phyloP scores from a whole-genome alignment of 805 yeast genomes.

The Yamadazyma takamatsuzukensis region DNA sequence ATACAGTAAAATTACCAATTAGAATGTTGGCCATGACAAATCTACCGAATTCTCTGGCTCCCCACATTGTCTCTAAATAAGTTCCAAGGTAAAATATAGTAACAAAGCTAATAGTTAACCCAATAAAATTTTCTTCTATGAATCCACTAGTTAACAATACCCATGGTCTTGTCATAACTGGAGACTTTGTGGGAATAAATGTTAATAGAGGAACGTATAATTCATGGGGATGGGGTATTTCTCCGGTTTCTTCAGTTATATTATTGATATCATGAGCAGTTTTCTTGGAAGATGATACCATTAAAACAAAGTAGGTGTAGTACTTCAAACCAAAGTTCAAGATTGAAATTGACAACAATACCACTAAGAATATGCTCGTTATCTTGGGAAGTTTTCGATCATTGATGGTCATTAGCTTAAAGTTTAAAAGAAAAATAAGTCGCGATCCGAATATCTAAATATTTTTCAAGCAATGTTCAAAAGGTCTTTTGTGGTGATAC shows the following conservation, averaged over 20 bases:
- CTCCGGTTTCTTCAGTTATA: conserved; percentile 31
- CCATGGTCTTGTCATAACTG: conserved; percentile 45
- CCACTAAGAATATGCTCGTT: conserved; percentile 32
- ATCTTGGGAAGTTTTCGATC: conserved; percentile 34
- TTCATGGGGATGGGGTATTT: conserved; percentile 42
- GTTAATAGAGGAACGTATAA: conserved; percentile 49
- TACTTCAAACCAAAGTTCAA: conserved; percentile 33
- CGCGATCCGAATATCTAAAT: neutral
- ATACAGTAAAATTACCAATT: conserved; percentile 32
- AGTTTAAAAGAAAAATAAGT: neutral
- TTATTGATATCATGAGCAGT: conserved; percentile 18
- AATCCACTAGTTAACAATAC: conserved; percentile 45
- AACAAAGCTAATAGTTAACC: conserved; percentile 33
- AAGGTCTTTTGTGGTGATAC: too few species aligned
- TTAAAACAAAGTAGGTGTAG: conserved; percentile 34
- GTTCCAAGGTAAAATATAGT: conserved; percentile 52
- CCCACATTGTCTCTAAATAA: conserved; percentile 67
- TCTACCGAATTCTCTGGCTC: conserved; percentile 46
- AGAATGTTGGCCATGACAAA: conserved; percentile 40
- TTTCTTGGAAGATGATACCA: conserved; percentile 26
- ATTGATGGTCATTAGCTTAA: neutral
- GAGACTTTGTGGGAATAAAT: conserved; percentile 43
- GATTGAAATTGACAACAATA: conserved; percentile 25
- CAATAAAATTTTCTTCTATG: conserved; percentile 42
- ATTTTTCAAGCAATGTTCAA: too few species aligned